Evolutionary conservation across 1,139 yeast species (phyloP), one percentile per base, ranked within the genome.

Genomic region (Taphrina pruni): DNA sequence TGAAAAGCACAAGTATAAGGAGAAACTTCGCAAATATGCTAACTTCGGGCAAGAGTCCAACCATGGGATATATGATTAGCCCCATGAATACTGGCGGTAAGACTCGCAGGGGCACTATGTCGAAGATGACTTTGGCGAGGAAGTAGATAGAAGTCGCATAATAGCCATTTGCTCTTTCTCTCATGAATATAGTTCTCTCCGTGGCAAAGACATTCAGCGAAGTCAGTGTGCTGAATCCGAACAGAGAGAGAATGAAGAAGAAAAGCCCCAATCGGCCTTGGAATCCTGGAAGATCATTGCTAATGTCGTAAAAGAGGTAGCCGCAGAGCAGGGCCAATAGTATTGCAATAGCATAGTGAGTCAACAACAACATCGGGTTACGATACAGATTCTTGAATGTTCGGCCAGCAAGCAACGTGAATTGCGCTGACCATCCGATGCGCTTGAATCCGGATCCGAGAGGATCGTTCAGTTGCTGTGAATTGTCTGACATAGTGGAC

Each of bases 161-260:
- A 78, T 94, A 94, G 73, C 94, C 94, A 77, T 94, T 94, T 6
- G 98, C 93, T 70, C 99, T 85, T 78, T 94, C 99, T 70, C 97
- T 85, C 72, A 94, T 84, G 75, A 94, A 94, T 26, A 93, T 90
- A 56, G 92, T 86, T 74, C 98, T 83, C 77, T 94, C 99, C 71
- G 86, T 84, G 0, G 97, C 87, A 78, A 94, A 94, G 32, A 77
- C 73, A 75, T 91, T 93, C 69, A 94, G 81, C 0, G 97, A 96
- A 0, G 98, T 94, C 76, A 94, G 83, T 0, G 98, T 88, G 0
- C 96, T 88, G 77, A 94, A 94, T 0, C 99, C 99, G 80, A 94
- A 93, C 75, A 93, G 84, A 3, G 98, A 91, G 73, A 94, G 82
- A 69, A 93, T 80, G 78, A 74, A 74, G 82, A 94, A 93, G 79